Evolutionary conservation across 179 eudicot genomes (phyloP).

Genomic region (Beta lomatogona): DNA sequence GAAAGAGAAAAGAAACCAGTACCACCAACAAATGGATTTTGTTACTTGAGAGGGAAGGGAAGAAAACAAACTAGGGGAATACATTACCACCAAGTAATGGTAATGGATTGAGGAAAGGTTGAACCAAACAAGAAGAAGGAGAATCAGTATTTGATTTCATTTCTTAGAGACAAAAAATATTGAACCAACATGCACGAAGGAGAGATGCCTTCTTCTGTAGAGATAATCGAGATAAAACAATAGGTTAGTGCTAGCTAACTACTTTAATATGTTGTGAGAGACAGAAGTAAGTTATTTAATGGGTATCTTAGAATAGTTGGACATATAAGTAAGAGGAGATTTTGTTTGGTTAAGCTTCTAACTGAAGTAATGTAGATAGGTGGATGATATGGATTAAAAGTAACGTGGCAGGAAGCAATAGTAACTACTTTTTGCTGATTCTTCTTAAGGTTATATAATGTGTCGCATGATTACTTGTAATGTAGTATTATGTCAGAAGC

Average conservation of each 20-base stretch:
- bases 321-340: not conserved
- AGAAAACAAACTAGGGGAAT: no score
- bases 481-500: not conserved
- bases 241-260: not conserved
- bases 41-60: no score
- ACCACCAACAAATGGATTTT: no score
- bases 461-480: not conserved
- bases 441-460: not conserved
- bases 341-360: not conserved
- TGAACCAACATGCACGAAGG: no score
- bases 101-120: no score
- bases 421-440: not conserved
- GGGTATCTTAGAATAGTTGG: not conserved
- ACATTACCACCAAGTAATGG: no score
- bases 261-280: not conserved
- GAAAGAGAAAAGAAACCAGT: no score
- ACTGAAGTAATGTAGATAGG: not conserved
- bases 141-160: no score
- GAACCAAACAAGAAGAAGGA: no score
- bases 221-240: not conserved
- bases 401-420: not conserved
- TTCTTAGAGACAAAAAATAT: no score
- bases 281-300: not conserved
- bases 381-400: not conserved
- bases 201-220: no score